Evolutionary conservation across 805 yeast genomes (phyloP), one percentile per base, ranked within the genome.

Genomic region (Kuraishia piskuri): DNA sequence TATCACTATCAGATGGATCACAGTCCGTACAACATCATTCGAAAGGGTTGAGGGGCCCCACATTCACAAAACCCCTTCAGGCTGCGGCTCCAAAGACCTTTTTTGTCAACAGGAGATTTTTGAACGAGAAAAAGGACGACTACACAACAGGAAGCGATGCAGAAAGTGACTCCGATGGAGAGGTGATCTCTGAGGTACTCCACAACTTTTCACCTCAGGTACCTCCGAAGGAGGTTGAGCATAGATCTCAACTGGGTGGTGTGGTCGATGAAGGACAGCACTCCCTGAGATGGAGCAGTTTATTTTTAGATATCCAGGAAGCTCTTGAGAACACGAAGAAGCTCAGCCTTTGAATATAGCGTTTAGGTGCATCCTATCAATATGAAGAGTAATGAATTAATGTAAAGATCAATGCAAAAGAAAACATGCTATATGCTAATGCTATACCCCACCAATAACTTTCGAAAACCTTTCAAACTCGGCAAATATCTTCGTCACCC

Each of bases 401-500:
- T 31, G 40, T 25, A 25, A 25, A 7, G 14, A 31, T 3, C 40
- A 31, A 31, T n/a, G n/a, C n/a, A n/a, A n/a, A n/a, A n/a, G n/a
- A n/a, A n/a, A n/a, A n/a, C n/a, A n/a, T n/a, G n/a, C n/a, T n/a
- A 31, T 26, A 22, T 25, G 50, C 21, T 7, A 31, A 31, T 31
- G 17, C 40, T 31, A 31, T 3, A 31, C 63, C 4, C 60, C 59
- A 17, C 57, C 57, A 2, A 51, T 54, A 19, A 40, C 40, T 31
- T 31, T 31, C 1, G 70, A 59, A 58, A 68, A 70, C 51, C 81
- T 62, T 55, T 78, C 80, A 52, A 77, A 71, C 56, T 79, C 83
- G 17, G 68, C 61, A 51, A 67, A 61, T 19, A 80, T 64, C 48
- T 66, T 65, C 9, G 70, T 61, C 2, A 88, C 91, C 98, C 98